Base-by-base conservation (phyloP, 192 early-diverging fungal species). In the Lobosporangium transversale region DNA sequence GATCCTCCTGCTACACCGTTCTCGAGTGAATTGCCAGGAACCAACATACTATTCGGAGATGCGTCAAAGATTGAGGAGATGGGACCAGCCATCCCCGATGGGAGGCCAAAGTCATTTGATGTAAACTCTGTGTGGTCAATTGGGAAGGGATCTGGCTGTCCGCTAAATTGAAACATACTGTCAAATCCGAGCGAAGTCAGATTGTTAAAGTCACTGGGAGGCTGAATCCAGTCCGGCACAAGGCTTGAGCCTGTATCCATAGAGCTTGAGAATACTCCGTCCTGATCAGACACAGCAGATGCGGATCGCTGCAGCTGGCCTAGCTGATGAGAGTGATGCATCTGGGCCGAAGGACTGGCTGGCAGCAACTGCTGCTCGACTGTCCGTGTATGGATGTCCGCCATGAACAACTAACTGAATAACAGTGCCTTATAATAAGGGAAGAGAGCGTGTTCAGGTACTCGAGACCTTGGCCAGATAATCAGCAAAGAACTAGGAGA, bases 51-150 rank as follows among this genome's bases (percentile, higher is more conserved):
- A 21, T 20, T 56, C n/a, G 59, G 31, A 7, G 58, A 40, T n/a
- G 73, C 33, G n/a, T 76, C 73, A 62, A 67, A 76, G 31, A 76
- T 51, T 21, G 55, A 59, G 30, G 70, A 53, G 29, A 63, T 44
- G 29, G 69, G 48, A 18, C 54, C 61, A 33, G 64, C 44, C 73
- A 76, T 67, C 7, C 58, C 59, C 2, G 64, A 44, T 23, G 73
- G 58, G 23, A 76, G 67, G 8, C 64, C 73, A 67, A 76, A 76
- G 54, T 76, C 73, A 45, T 54, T 62, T 7, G 58, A 61, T 4
- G 59, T 65, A 62, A 76, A 76, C 43, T 76, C 73, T 18, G 64
- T 67, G 32, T 76, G 73, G 18, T 76, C 73, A 31, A 76, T 76
- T 14, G 63, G 65, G 53, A 67, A 76, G 3, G 73, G 9, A 26